Evolutionary conservation across 192 early-diverging fungal genomes (phyloP).

Genomic region (Podila epicladia): DNA sequence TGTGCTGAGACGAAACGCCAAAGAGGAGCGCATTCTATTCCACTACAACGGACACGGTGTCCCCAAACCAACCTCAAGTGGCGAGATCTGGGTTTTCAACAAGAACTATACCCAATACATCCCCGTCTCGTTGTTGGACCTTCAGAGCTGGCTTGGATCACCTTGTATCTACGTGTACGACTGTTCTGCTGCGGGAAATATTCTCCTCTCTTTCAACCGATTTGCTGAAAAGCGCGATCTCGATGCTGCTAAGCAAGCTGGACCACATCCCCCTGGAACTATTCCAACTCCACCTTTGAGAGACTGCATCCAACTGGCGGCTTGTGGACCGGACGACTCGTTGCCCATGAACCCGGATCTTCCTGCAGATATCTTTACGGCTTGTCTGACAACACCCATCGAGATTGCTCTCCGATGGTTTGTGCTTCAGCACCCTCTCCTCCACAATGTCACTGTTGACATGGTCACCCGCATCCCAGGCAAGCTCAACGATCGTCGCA

Average conservation of each 20-base stretch:
- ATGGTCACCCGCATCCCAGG: constrained; percentile 92
- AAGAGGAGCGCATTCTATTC: constrained; percentile 94
- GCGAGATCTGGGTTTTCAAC: constrained; percentile 99
- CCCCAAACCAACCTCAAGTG: constrained; percentile 91
- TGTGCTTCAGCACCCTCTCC: constrained; percentile 84
- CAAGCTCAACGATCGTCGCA: constrained; percentile 86
- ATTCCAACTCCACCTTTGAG: constrained; percentile 54
- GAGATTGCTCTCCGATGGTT: constrained; percentile 94
- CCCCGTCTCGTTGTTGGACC: constrained; percentile 89
- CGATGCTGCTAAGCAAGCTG: constrained; percentile 62
- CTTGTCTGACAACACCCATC: constrained; percentile 96
- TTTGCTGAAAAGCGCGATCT: constrained; percentile 88
- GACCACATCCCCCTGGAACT: constrained; percentile 56
- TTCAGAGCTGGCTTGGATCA: constrained; percentile 95
- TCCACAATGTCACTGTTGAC: constrained; percentile 79
- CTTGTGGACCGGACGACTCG: constrained; percentile 84
- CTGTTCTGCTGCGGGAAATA: constrained; percentile 92
- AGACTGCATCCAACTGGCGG: constrained; percentile 95
- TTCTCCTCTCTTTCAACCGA: constrained; percentile 88
- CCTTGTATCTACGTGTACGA: constrained; percentile 98
- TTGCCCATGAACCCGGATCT: constrained; percentile 94
- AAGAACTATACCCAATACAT: constrained; percentile 98
- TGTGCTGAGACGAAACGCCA: constrained; percentile 83
- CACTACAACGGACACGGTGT: constrained; percentile 99
- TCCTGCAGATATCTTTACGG: constrained; percentile 96